Conservation (phyloP, 495 filamentous ascomycete genomes). For the Daldinia concentrica region DNA sequence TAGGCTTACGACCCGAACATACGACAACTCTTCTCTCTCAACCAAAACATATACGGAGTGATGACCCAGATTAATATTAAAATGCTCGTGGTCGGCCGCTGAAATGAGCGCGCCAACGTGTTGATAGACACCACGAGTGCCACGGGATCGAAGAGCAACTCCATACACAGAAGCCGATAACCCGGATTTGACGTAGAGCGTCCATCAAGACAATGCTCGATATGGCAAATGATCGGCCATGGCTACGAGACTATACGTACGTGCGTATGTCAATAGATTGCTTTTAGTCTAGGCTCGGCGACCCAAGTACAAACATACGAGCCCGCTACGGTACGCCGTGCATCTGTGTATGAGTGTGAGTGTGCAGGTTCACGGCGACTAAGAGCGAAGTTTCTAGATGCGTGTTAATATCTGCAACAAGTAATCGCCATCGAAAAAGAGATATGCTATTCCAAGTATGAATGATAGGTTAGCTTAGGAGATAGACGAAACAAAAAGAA, state of each 20-base stretch:
- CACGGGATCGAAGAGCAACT: slow-evolving; percentile 14
- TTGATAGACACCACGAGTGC: slow-evolving; percentile 11
- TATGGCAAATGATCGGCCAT: slow-evolving; percentile 9
- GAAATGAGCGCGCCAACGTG: neutral
- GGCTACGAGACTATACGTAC: neutral
- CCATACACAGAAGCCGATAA: slow-evolving; percentile 30
- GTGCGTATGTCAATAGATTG: slow-evolving; percentile 3
- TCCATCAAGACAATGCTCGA: neutral
- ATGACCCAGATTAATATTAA: neutral
- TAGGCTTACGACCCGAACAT: neutral
- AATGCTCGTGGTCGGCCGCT: neutral
- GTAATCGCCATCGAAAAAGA: neutral
- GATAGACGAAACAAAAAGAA: neutral
- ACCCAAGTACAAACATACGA: neutral
- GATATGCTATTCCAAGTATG: neutral
- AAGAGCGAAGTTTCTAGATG: neutral
- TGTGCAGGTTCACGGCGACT: neutral
- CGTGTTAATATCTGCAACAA: neutral
- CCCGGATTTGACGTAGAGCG: slow-evolving; percentile 24
- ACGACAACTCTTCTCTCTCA: neutral
- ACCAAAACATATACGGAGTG: neutral
- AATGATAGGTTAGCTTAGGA: neutral
- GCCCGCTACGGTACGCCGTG: neutral
- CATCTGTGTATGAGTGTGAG: neutral
- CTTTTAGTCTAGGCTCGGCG: slow-evolving; percentile 3